phyloP scores from a whole-genome alignment of 352 stramenopile genomes.

The Phytopythium delawarense region DNA sequence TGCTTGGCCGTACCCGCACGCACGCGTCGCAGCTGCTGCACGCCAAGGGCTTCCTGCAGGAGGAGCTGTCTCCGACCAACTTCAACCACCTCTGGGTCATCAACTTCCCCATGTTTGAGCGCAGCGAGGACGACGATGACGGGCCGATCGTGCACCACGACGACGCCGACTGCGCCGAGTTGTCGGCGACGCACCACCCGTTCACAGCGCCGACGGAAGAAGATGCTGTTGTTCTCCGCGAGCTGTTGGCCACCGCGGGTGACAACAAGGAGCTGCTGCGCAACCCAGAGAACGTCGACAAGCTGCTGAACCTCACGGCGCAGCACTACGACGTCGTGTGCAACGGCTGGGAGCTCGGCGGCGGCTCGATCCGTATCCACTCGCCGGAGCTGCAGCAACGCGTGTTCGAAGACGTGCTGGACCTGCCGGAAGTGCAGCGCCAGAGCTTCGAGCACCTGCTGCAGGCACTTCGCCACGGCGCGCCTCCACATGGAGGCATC shows the following conservation, averaged over 20 bases:
- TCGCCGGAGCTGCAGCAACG: slow-evolving; percentile 61
- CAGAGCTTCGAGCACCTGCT: slow-evolving; percentile 85
- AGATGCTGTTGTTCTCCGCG: slow-evolving; percentile 35
- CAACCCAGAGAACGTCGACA: slow-evolving; percentile 43
- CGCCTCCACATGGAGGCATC: slow-evolving; percentile 82
- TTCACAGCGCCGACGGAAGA: slow-evolving; percentile 73
- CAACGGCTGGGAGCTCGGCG: slow-evolving; percentile 86
- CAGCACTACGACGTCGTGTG: slow-evolving; percentile 89
- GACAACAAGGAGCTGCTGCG: slow-evolving; percentile 37
- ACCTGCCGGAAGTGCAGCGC: slow-evolving; percentile 56
- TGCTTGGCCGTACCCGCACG: slow-evolving; percentile 68
- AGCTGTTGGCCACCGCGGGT: slow-evolving; percentile 28
- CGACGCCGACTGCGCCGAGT: slow-evolving; percentile 22
- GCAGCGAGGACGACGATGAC: slow-evolving; percentile 48
- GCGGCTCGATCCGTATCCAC: slow-evolving; percentile 86
- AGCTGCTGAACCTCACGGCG: slow-evolving; percentile 55
- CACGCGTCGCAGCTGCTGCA: slow-evolving; percentile 59
- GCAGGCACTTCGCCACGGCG: slow-evolving; percentile 69
- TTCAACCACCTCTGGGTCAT: slow-evolving; percentile 83
- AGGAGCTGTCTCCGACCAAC: slow-evolving; percentile 60
- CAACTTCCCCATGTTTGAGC: slow-evolving; percentile 88
- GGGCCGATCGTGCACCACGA: slow-evolving; percentile 15
- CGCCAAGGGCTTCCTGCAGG: slow-evolving; percentile 49
- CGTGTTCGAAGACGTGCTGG: slow-evolving; percentile 76
- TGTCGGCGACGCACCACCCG: slow-evolving; percentile 82